phyloP scores from a whole-genome alignment of 495 filamentous ascomycete species.

The Zalerion maritima region DNA sequence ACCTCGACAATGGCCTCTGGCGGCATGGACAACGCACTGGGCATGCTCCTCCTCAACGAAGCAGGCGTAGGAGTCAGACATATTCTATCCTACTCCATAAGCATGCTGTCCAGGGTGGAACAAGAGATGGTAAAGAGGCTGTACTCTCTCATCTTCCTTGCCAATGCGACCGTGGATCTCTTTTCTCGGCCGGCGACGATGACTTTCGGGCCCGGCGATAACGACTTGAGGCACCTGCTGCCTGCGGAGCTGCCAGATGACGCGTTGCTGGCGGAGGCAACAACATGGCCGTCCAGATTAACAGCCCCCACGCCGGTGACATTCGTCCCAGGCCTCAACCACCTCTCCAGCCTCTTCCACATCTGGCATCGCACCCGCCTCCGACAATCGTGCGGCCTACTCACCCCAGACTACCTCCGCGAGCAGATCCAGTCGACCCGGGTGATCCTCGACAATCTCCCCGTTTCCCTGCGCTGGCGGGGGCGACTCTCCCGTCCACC shows the following conservation, averaged over 20 bases:
- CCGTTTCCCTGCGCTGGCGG: constrained; percentile 4
- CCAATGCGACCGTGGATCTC: constrained; percentile 3
- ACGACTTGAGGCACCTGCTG: constrained; percentile 2
- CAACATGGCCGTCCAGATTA: neutral
- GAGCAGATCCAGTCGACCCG: constrained; percentile 2
- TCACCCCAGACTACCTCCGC: neutral
- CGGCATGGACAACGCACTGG: neutral
- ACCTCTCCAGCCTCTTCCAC: constrained; percentile 6
- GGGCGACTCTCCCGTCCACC: constrained; percentile 8
- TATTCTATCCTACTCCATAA: constrained; percentile 4
- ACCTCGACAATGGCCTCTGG: neutral
- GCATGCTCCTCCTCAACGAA: constrained; percentile 3
- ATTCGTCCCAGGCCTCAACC: constrained; percentile 5
- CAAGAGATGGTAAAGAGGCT: constrained; percentile 6
- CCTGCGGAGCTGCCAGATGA: constrained; percentile 3
- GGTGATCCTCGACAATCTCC: constrained; percentile 5
- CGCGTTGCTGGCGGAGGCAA: constrained; percentile 3
- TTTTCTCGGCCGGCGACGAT: constrained; percentile 2
- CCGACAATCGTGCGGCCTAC: neutral
- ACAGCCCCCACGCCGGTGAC: constrained; percentile 5
- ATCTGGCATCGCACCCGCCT: constrained; percentile 7
- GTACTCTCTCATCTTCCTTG: constrained; percentile 7
- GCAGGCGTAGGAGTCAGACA: constrained; percentile 5
- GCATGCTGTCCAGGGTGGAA: neutral
- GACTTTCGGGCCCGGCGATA: constrained; percentile 2